These are phyloP conservation scores for Erysimum cheiranthoides DNA, from an alignment of 345 rosid genomes.

Conservation along the genomic window DNA sequence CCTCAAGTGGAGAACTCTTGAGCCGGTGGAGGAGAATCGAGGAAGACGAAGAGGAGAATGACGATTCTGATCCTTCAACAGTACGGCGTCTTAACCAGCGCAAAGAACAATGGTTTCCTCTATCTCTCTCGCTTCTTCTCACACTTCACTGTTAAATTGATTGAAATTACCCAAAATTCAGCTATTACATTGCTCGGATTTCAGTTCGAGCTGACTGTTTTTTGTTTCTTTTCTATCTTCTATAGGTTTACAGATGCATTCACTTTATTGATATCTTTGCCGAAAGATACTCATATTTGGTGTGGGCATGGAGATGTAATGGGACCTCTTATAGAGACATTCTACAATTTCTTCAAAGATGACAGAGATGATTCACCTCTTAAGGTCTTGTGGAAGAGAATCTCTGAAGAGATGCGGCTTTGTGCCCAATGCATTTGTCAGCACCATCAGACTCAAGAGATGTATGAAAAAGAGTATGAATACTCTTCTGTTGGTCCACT, in stretches of 20 bases:
- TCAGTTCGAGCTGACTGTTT: background rate
- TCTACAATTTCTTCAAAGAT: conserved; percentile 82
- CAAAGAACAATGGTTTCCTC: conserved; percentile 80
- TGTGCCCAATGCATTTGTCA: conserved; percentile 89
- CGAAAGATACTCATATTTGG: conserved; percentile 82
- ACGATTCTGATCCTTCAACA: conserved; percentile 54
- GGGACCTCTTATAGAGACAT: conserved; percentile 93
- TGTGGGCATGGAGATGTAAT: conserved; percentile 79
- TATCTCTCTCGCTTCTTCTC: background rate
- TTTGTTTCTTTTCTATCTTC: background rate
- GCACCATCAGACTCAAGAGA: conserved; percentile 90
- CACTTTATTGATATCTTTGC: conserved; percentile 65
- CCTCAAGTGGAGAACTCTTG: conserved; percentile 59
- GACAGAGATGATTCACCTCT: conserved; percentile 80
- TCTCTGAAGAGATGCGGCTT: conserved; percentile 70
- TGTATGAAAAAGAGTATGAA: conserved; percentile 77
- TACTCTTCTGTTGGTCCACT: conserved; percentile 74
- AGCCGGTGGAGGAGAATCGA: conserved; percentile 80
- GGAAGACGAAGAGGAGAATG: conserved; percentile 70
- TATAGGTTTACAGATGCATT: conserved; percentile 87
- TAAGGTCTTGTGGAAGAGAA: conserved; percentile 74
- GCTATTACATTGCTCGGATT: background rate
- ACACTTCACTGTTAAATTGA: conserved; percentile 13
- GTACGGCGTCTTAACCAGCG: conserved; percentile 59
- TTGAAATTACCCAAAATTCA: background rate